phyloP scores from a whole-genome alignment of 306 rosid genomes.

The Comarum palustre region DNA sequence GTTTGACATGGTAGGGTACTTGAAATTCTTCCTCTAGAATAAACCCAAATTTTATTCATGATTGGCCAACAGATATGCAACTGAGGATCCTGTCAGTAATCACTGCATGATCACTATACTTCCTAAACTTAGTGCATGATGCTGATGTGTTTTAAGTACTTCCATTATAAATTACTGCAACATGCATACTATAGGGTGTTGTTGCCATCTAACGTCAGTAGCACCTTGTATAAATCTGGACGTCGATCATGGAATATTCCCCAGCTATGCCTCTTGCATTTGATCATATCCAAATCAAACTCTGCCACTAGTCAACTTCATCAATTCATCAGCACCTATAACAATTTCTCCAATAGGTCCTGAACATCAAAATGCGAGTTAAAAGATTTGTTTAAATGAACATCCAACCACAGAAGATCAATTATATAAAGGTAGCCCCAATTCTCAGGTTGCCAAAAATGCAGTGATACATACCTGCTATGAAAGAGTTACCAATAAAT shows the following conservation, averaged over 20 bases:
- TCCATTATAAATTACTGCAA: slow-evolving; percentile 5
- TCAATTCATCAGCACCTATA: slow-evolving; percentile 69
- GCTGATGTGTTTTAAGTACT: slow-evolving; percentile 13
- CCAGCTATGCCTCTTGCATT: slow-evolving; percentile 74
- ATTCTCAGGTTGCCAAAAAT: slow-evolving; percentile 1
- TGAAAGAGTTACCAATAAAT: slow-evolving; percentile 89
- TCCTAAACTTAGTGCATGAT: slow-evolving; percentile 21
- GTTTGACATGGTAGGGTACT: not conserved
- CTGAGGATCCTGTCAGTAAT: not conserved
- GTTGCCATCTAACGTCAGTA: slow-evolving; percentile 64
- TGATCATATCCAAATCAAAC: slow-evolving; percentile 77
- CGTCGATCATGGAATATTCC: slow-evolving; percentile 92
- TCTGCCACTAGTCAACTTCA: slow-evolving; percentile 69
- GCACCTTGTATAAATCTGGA: slow-evolving; percentile 81
- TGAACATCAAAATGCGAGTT: slow-evolving; percentile 29
- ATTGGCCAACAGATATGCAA: not conserved
- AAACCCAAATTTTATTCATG: not conserved
- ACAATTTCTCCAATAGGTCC: slow-evolving; percentile 94
- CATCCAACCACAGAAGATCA: not conserved
- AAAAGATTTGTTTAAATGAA: not conserved
- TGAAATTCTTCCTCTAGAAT: not conserved
- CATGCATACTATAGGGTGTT: slow-evolving; percentile 20
- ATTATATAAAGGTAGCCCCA: slow-evolving; percentile 1
- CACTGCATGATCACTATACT: not conserved
- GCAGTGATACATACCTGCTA: slow-evolving; percentile 59